phyloP scores from a whole-genome alignment of 2,329 filamentous ascomycete genomes.

The Beauveria australis region DNA sequence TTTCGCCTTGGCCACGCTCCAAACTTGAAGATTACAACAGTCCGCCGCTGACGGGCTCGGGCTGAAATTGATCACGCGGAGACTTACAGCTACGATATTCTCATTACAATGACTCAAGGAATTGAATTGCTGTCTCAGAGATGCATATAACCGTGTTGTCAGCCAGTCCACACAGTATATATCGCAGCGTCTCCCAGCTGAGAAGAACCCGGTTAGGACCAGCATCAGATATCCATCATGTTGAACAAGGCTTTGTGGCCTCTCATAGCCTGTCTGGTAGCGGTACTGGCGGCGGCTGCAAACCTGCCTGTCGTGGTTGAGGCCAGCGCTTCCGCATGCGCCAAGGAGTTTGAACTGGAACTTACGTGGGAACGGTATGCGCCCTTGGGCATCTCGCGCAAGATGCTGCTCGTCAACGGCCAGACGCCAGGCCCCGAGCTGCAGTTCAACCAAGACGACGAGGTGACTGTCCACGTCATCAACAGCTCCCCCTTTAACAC shows the following conservation, averaged over 20 bases:
- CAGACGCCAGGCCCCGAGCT: slow-evolving; percentile 55
- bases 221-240: background rate
- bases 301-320: background rate
- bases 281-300: background rate
- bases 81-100: background rate
- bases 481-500: slow-evolving; percentile 40
- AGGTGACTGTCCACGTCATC: slow-evolving; percentile 33
- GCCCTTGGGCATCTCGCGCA: slow-evolving; percentile 35
- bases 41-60: background rate
- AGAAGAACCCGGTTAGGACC: background rate
- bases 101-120: too few species aligned
- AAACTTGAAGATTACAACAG: background rate
- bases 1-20: background rate
- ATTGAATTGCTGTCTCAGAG: background rate
- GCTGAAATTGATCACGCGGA: background rate
- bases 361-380: slow-evolving; percentile 30
- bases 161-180: background rate
- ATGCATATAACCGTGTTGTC: background rate
- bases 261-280: background rate
- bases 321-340: background rate
- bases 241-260: background rate
- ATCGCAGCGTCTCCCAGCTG: background rate
- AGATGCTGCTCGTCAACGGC: slow-evolving; percentile 48
- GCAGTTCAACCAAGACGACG: slow-evolving; percentile 43
- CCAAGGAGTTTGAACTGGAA: slow-evolving; percentile 20